Conservation (phyloP, 2,329 filamentous ascomycete genomes). For the Magnaporthales sp. region DNA sequence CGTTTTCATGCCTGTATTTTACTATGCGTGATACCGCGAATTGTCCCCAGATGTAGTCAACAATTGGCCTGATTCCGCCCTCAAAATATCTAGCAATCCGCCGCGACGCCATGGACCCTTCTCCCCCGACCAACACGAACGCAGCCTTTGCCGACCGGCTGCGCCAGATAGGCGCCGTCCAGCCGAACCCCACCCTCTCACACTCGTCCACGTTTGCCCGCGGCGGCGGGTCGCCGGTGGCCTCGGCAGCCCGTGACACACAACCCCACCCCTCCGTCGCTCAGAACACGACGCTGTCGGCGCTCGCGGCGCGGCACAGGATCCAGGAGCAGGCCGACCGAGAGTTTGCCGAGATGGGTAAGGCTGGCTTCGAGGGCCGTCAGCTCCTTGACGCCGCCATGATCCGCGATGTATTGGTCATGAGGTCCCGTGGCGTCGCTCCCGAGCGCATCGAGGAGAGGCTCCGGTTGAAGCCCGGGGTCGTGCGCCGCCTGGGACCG, state of each 20-base stretch:
- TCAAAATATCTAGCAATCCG: conserved; percentile 28
- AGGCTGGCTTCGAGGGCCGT: conserved; percentile 21
- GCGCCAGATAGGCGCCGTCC: conserved; percentile 43
- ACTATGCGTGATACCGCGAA: no score
- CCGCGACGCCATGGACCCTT: conserved; percentile 31
- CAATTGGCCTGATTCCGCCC: no score
- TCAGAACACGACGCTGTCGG: conserved; percentile 37
- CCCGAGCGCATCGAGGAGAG: conserved; percentile 34
- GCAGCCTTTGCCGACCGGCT: conserved; percentile 42
- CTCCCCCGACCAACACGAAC: conserved; percentile 23
- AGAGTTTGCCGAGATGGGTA: conserved; percentile 33
- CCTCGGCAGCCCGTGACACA: not conserved
- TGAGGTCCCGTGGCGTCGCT: conserved; percentile 31
- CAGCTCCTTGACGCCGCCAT: conserved; percentile 40
- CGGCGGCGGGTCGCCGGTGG: not conserved
- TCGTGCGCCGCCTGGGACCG: conserved; percentile 35
- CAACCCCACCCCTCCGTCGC: conserved; percentile 18
- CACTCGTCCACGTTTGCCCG: conserved; percentile 35
- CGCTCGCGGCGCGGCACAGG: conserved; percentile 36
- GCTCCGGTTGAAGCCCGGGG: conserved; percentile 34
- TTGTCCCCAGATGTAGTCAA: no score
- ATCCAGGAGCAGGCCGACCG: conserved; percentile 33
- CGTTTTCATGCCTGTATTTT: no score
- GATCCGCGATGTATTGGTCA: conserved; percentile 34
- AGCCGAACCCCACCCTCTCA: conserved; percentile 45